Evolutionary conservation across 1,284 basidiomycete species (phyloP).

Genomic region (Tilletiopsis washingtonensis): DNA sequence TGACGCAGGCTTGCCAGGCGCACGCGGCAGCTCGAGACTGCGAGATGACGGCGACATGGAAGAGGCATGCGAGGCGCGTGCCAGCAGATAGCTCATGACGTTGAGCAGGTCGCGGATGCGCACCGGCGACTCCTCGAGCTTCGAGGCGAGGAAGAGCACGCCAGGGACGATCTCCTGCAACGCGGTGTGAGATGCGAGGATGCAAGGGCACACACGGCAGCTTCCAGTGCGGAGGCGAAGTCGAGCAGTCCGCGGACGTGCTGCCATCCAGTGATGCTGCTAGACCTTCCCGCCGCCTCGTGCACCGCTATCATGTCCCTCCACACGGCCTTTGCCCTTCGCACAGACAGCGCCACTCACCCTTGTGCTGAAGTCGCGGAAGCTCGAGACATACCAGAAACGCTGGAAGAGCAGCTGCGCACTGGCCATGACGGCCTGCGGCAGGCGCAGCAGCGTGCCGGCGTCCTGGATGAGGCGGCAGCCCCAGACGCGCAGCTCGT

Average conservation of each 20-base stretch:
- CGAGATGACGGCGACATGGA: too few species aligned
- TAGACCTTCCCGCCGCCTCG: too few species aligned
- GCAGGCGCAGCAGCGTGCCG: conserved; percentile 81
- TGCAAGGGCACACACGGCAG: not conserved
- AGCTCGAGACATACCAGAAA: conserved; percentile 91
- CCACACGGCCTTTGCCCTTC: too few species aligned
- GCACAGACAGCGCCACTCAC: too few species aligned
- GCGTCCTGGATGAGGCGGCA: conserved; percentile 82
- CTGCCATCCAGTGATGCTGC: too few species aligned
- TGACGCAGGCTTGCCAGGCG: not conserved
- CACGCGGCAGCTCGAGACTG: not conserved
- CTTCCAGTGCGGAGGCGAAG: too few species aligned
- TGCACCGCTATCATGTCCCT: too few species aligned
- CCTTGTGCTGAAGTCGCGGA: conserved; percentile 83
- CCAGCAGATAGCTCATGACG: conserved; percentile 70
- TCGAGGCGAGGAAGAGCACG: conserved; percentile 84
- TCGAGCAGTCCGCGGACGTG: too few species aligned
- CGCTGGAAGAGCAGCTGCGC: conserved; percentile 93
- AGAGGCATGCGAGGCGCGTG: conserved; percentile 6
- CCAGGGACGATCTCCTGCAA: conserved; percentile 78
- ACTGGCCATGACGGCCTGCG: conserved; percentile 90
- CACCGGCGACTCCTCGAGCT: conserved; percentile 86
- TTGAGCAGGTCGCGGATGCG: conserved; percentile 88
- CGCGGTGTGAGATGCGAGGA: not conserved
- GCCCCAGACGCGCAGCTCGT: conserved; percentile 75